Evolutionary conservation across 768 basidiomycete species (phyloP).

Genomic region (Myochromella boudieri): DNA sequence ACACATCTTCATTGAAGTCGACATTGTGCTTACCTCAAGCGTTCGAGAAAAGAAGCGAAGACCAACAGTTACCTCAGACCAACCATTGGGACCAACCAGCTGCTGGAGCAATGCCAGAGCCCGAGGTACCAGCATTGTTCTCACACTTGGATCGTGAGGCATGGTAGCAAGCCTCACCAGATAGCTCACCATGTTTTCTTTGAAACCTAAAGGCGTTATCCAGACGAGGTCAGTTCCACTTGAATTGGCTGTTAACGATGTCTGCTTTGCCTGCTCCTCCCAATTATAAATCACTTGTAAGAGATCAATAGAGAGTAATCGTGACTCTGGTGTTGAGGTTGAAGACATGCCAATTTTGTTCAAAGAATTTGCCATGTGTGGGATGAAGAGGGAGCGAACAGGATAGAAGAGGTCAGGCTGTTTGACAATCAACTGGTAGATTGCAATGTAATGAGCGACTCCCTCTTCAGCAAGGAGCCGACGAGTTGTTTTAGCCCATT

Average conservation of each 20-base stretch:
- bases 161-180: slow-evolving; percentile 87
- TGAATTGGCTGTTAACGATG: slow-evolving; percentile 20
- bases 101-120: slow-evolving; percentile 68
- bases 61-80: slow-evolving; percentile 91
- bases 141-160: slow-evolving; percentile 51
- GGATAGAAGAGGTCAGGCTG: slow-evolving; percentile 92
- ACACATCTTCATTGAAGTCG: slow-evolving; percentile 8
- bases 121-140: slow-evolving; percentile 54
- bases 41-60: slow-evolving; percentile 85
- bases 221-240: slow-evolving; percentile 40
- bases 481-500: slow-evolving; percentile 87
- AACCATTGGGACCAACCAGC: slow-evolving; percentile 81
- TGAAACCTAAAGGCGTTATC: slow-evolving; percentile 75
- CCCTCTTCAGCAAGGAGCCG: slow-evolving; percentile 89
- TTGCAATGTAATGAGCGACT: slow-evolving; percentile 65
- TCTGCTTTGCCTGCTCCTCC: slow-evolving; percentile 70
- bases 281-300: slow-evolving; percentile 91
- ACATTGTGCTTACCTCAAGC: slow-evolving; percentile 60
- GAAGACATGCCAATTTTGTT: slow-evolving; percentile 82
- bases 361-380: slow-evolving; percentile 90
- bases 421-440: slow-evolving; percentile 91
- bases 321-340: slow-evolving; percentile 72
- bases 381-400: slow-evolving; percentile 88
- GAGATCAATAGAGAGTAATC: slow-evolving; percentile 86
- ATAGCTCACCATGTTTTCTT: slow-evolving; percentile 93